phyloP scores from a whole-genome alignment of 768 basidiomycete genomes.

The Postia placenta region DNA sequence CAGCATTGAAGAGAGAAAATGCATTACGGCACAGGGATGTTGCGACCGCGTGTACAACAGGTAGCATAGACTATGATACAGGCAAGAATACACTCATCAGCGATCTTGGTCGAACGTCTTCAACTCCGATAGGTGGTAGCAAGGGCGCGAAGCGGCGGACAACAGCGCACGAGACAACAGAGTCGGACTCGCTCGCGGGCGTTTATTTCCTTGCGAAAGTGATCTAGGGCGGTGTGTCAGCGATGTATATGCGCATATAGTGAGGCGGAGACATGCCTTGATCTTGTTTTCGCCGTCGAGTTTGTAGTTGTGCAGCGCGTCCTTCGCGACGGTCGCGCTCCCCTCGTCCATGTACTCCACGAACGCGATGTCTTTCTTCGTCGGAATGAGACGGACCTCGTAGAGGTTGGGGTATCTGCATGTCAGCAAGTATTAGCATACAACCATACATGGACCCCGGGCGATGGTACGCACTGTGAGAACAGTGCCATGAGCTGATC shows the following conservation, averaged over 20 bases:
- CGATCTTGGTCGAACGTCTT: background rate
- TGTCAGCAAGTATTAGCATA: conserved; percentile 4
- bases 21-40: no score
- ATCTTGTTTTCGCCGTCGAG: conserved; percentile 97
- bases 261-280: conserved; percentile 54
- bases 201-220: conserved; percentile 27
- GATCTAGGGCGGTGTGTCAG: conserved; percentile 12
- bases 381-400: conserved; percentile 98
- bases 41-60: background rate
- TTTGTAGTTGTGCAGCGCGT: conserved; percentile 96
- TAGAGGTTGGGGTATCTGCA: conserved; percentile 86
- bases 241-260: background rate
- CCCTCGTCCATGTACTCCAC: conserved; percentile 95
- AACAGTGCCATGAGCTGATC: conserved; percentile 89
- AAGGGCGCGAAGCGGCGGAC: background rate
- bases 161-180: background rate
- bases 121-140: background rate
- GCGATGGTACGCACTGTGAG: conserved; percentile 60
- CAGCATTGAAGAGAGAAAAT: no score
- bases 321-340: conserved; percentile 87
- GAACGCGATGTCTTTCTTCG: conserved; percentile 96
- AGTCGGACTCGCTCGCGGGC: background rate
- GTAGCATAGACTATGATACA: background rate
- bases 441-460: background rate
- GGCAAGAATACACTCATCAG: conserved; percentile 1